Conservation (phyloP, 2,329 filamentous ascomycete genomes). For the Cercospora sp. region DNA sequence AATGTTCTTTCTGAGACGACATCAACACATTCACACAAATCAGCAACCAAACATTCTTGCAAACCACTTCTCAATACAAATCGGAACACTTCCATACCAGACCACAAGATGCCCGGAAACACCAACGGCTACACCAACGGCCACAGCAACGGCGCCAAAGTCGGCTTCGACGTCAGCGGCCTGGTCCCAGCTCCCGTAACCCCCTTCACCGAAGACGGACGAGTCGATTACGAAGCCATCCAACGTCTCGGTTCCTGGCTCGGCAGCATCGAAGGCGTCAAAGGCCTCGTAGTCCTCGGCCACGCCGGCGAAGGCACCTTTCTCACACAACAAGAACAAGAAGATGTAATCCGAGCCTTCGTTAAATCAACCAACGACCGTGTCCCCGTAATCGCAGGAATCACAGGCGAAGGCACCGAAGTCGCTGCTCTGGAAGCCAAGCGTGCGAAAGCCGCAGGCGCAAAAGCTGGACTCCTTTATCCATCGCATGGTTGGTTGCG, state of each 20-base stretch:
- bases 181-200: not conserved
- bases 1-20: not conserved
- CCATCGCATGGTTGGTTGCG: not conserved
- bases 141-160: not conserved
- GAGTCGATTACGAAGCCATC: slow-evolving; percentile 55
- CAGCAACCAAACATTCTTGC: too few species aligned
- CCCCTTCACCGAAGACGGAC: slow-evolving; percentile 39
- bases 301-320: slow-evolving; percentile 50
- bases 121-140: not conserved
- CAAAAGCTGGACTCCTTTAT: not conserved
- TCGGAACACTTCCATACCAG: not conserved
- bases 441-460: not conserved
- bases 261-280: slow-evolving; percentile 53
- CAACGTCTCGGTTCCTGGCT: slow-evolving; percentile 57
- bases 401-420: not conserved
- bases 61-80: not conserved
- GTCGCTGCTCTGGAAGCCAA: not conserved
- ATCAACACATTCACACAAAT: too few species aligned
- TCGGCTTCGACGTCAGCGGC: not conserved
- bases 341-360: not conserved
- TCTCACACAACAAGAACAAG: not conserved
- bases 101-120: not conserved
- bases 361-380: not conserved
- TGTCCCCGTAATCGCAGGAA: not conserved
- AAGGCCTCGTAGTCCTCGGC: slow-evolving; percentile 56